phyloP scores from a whole-genome alignment of 768 basidiomycete species.

The Termitomyces sp. region DNA sequence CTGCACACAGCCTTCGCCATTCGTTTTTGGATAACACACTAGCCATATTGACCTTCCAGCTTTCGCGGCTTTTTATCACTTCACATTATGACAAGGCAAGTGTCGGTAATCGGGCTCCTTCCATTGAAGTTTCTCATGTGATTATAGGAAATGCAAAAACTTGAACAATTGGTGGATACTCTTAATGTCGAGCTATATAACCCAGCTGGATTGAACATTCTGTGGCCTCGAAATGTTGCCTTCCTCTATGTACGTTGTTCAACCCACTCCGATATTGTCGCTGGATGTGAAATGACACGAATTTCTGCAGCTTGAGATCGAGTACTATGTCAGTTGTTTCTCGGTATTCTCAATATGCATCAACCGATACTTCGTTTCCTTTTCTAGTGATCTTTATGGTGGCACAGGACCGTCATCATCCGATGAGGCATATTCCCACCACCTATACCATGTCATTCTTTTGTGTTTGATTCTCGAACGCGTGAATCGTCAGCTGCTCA shows the following conservation, averaged over 20 bases:
- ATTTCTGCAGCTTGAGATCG: constrained; percentile 76
- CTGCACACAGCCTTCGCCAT: constrained; percentile 73
- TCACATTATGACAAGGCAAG: constrained; percentile 82
- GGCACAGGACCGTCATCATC: constrained; percentile 1
- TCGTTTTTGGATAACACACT: constrained; percentile 77
- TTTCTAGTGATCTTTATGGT: constrained; percentile 16
- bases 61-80: constrained; percentile 60
- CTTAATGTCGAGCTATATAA: constrained; percentile 77
- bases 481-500: constrained; percentile 6
- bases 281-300: constrained; percentile 9
- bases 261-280: constrained; percentile 3
- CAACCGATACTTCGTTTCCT: background rate
- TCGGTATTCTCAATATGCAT: background rate
- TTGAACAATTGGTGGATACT: constrained; percentile 57
- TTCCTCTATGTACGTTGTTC: constrained; percentile 83
- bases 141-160: constrained; percentile 68
- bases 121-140: background rate
- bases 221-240: constrained; percentile 80
- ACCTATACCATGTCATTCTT: background rate
- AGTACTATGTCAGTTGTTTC: constrained; percentile 73
- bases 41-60: constrained; percentile 74
- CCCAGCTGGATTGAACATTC: constrained; percentile 78
- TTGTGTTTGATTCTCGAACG: constrained; percentile 3
- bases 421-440: background rate
- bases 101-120: background rate